Conservation (phyloP, 306 rosid genomes). For the Crotalaria pallida region DNA sequence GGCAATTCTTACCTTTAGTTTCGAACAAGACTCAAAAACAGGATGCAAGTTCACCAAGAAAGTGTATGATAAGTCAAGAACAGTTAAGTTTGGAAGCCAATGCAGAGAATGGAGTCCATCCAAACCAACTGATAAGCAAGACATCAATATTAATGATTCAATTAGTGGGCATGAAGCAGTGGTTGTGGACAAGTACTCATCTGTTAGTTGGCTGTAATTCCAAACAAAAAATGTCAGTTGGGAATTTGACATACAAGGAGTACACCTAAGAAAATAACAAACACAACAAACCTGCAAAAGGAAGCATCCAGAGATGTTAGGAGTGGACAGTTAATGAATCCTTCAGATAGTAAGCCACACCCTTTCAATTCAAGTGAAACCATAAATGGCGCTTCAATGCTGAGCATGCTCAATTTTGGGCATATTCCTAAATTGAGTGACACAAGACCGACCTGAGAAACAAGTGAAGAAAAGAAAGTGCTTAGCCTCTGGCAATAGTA, state of each 20-base stretch:
- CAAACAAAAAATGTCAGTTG: constrained; percentile 17
- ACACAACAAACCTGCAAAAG: constrained; percentile 68
- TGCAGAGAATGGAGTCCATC: constrained; percentile 56
- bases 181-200: constrained; percentile 71
- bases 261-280: neutral
- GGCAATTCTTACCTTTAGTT: constrained; percentile 50
- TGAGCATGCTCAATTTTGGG: constrained; percentile 65
- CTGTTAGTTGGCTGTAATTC: constrained; percentile 63
- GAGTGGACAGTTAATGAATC: constrained; percentile 66
- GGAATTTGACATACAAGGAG: constrained; percentile 8
- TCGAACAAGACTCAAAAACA: constrained; percentile 68
- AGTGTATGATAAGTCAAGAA: constrained; percentile 83
- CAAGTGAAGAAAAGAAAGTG: neutral
- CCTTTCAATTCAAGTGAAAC: constrained; percentile 82
- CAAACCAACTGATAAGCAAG: constrained; percentile 62
- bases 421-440: constrained; percentile 82
- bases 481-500: neutral
- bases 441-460: constrained; percentile 67
- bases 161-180: constrained; percentile 66
- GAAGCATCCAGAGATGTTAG: constrained; percentile 78
- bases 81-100: constrained; percentile 49
- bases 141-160: constrained; percentile 72
- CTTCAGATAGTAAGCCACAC: constrained; percentile 78
- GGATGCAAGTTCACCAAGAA: constrained; percentile 70
- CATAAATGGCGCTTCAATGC: constrained; percentile 66